Conservation (phyloP, 371 early-diverging fungal species). For the Polyrhizophydium stewartii region DNA sequence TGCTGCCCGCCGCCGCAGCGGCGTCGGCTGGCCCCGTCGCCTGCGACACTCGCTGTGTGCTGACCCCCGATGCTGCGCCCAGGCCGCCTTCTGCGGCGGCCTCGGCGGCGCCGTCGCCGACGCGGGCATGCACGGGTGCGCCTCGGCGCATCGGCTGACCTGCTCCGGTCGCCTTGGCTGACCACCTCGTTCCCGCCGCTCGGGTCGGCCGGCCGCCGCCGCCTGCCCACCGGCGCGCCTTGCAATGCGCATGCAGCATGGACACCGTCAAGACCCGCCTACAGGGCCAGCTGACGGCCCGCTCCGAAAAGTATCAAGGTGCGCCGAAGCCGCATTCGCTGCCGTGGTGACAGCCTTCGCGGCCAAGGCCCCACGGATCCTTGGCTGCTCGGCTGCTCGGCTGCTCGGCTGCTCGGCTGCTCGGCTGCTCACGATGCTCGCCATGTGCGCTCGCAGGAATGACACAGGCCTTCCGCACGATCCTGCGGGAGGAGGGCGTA, state of each 20-base stretch:
- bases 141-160: not conserved
- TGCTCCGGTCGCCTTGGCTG: not conserved
- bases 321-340: slow-evolving; percentile 12
- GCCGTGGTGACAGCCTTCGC: slow-evolving; percentile 16
- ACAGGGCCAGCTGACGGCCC: not conserved
- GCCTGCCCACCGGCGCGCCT: not conserved
- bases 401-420: slow-evolving; percentile 31
- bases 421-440: not conserved
- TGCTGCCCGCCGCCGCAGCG: too few species aligned
- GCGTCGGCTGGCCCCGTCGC: too few species aligned
- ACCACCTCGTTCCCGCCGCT: too few species aligned
- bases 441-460: slow-evolving; percentile 24
- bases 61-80: too few species aligned
- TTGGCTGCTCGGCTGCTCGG: not conserved
- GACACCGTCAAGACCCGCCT: slow-evolving; percentile 73
- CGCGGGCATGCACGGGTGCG: slow-evolving; percentile 68
- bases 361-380: not conserved
- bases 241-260: slow-evolving; percentile 4
- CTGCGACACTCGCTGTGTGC: too few species aligned
- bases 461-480: slow-evolving; percentile 59
- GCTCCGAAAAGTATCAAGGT: not conserved
- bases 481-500: slow-evolving; percentile 64
- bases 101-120: slow-evolving; percentile 70
- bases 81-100: slow-evolving; percentile 67
- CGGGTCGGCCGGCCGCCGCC: too few species aligned